Evolutionary conservation across 306 rosid species (phyloP).

Genomic region (Rubus parviflorus): DNA sequence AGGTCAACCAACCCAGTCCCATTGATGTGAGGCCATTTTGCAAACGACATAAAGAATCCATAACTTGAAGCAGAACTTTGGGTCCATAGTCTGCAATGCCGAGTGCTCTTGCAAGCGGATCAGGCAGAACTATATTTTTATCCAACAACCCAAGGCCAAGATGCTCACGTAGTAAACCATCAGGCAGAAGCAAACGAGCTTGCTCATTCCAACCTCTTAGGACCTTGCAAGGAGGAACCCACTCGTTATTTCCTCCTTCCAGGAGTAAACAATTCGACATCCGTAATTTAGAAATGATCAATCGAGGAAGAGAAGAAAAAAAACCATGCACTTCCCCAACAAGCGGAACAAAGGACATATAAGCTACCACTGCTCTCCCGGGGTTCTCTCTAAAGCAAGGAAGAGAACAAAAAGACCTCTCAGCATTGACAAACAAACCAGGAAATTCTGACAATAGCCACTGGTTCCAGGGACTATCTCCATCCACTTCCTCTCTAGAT

Average conservation of each 20-base stretch:
- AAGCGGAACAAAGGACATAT: conserved; percentile 90
- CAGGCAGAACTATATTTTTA: conserved; percentile 53
- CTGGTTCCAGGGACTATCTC: conserved; percentile 94
- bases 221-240: conserved; percentile 89
- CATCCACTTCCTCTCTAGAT: conserved; percentile 97
- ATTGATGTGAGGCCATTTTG: conserved; percentile 50
- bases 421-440: conserved; percentile 76
- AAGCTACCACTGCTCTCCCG: conserved; percentile 85
- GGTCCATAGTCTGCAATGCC: conserved; percentile 90
- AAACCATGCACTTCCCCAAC: conserved; percentile 95
- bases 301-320: conserved; percentile 86
- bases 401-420: conserved; percentile 71
- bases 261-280: conserved; percentile 70
- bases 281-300: conserved; percentile 69
- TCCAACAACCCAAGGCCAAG: conserved; percentile 86
- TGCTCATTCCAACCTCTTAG: conserved; percentile 92
- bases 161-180: conserved; percentile 56
- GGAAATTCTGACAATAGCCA: conserved; percentile 94
- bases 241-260: conserved; percentile 61
- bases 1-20: conserved; percentile 75
- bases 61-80: conserved; percentile 54
- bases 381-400: conserved; percentile 70
- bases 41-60: conserved; percentile 53
- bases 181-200: conserved; percentile 66
- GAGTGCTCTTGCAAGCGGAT: conserved; percentile 66